Evolutionary conservation across 139 green algal species (phyloP), one percentile per base, ranked within the genome.

Genomic region (Tetradesmus lagerheimii): DNA sequence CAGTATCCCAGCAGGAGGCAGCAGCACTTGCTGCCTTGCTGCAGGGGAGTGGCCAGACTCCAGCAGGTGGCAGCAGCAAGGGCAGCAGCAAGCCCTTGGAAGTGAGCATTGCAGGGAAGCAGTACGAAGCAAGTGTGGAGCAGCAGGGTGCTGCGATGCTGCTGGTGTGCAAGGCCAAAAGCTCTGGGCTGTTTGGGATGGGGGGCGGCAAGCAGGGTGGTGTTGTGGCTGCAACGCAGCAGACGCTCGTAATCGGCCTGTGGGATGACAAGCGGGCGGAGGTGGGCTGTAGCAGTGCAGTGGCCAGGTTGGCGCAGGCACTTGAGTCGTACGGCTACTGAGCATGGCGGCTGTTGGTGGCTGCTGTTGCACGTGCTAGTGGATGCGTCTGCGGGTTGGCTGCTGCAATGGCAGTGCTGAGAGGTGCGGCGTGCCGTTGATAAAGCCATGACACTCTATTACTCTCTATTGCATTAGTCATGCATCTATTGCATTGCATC

Each of bases 241-340:
- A 45, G 71, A 71, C 75, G 34, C 15, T 90, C 4, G 86, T 90
- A 29, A 67, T 90, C 14, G 86, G 86, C 14, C 29, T 45, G 43
- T 90, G 86, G 86, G 86, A 90, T 67, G 71, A 82, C 47, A 71
- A 34, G 41, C 31, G 71, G 5, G n/a, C 67, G 12, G 85, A 89
- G 85, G 0, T 12, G n/a, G 67, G 67, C 43, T 57, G n/a, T 14
- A 37, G 34, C 23, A 62, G 18, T 50, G 85, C 71, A 66, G 85
- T 89, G 11, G 41, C 31, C 0, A 80, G 71, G 41, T 45, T 89
- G 67, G 41, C 67, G 1, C 35, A 83, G 15, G 85, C 45, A 6
- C n/a, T 89, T n/a, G 43, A 45, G 15, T 27, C 31, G 5, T 89
- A 89, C 62, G 85, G 71, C 41, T 89, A 83, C 15, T 89, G 67